phyloP scores from a whole-genome alignment of 1,284 basidiomycete genomes.

The Cutaneotrichosporon curvatum region DNA sequence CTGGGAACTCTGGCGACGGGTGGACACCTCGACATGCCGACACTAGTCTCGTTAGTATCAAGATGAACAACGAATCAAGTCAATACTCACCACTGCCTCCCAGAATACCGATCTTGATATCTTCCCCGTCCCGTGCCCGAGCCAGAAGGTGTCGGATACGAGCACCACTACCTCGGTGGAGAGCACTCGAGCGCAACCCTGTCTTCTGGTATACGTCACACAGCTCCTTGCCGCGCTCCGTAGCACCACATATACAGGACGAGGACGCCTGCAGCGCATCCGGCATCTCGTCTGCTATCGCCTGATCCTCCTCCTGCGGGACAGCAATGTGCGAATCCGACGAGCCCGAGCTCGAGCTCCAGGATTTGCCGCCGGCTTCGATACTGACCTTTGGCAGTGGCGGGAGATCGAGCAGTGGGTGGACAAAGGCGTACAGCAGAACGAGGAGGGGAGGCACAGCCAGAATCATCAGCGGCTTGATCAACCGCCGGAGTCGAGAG shows the following conservation, averaged over 20 bases:
- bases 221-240: constrained; percentile 26
- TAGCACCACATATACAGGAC: constrained; percentile 29
- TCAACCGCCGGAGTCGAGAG: constrained; percentile 10
- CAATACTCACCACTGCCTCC: constrained; percentile 41
- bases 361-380: constrained; percentile 2
- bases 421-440: constrained; percentile 30
- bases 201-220: constrained; percentile 36
- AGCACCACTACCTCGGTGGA: constrained; percentile 35
- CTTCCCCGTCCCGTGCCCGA: constrained; percentile 31
- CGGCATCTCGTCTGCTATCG: too few species aligned
- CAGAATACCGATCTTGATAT: constrained; percentile 38
- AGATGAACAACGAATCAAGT: not conserved
- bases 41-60: constrained; percentile 22
- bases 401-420: constrained; percentile 28
- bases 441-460: constrained; percentile 27
- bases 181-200: constrained; percentile 24
- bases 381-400: constrained; percentile 33
- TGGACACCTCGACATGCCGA: constrained; percentile 44
- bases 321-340: not conserved
- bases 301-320: not conserved
- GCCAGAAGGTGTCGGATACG: constrained; percentile 31
- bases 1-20: constrained; percentile 32
- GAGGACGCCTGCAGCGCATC: too few species aligned
- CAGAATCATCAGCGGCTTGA: constrained; percentile 25
- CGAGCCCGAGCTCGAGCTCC: too few species aligned